phyloP scores from a whole-genome alignment of 805 yeast species.

The Candida caryicola region DNA sequence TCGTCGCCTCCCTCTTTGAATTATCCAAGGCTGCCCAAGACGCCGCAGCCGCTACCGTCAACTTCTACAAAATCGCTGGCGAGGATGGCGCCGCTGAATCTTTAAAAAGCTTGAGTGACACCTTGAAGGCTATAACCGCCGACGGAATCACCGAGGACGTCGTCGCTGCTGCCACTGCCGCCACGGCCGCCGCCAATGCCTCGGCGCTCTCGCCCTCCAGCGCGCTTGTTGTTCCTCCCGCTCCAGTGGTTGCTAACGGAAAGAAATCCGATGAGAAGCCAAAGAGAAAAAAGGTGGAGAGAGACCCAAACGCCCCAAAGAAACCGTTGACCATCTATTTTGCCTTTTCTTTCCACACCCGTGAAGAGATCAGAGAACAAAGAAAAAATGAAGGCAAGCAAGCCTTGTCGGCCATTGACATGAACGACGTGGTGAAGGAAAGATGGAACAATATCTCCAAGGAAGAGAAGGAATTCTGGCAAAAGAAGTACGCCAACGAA shows the following conservation, averaged over 20 bases:
- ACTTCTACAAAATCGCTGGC: conserved; percentile 62
- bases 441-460: conserved; percentile 72
- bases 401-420: conserved; percentile 68
- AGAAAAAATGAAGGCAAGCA: conserved; percentile 56
- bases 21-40: conserved; percentile 84
- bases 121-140: conserved; percentile 37
- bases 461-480: conserved; percentile 67
- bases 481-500: conserved; percentile 52
- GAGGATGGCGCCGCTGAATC: conserved; percentile 46
- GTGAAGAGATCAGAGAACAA: conserved; percentile 69
- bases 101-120: conserved; percentile 33
- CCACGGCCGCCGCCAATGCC: conserved; percentile 13
- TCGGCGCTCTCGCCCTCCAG: conserved; percentile 14
- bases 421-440: conserved; percentile 74
- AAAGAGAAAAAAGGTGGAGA: conserved; percentile 50
- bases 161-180: conserved; percentile 13
- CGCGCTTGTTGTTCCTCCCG: conserved; percentile 11
- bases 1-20: conserved; percentile 77
- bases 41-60: conserved; percentile 76
- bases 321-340: conserved; percentile 89
- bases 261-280: conserved; percentile 29
- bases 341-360: conserved; percentile 66
- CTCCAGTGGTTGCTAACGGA: conserved; percentile 1
- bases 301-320: conserved; percentile 93
- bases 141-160: conserved; percentile 9